Percentiles rank a stretch among this genome's conserved stretches.
Evolutionary conservation across 768 basidiomycete species (phyloP).

Genomic region (Hemileccinum rubropunctum): DNA sequence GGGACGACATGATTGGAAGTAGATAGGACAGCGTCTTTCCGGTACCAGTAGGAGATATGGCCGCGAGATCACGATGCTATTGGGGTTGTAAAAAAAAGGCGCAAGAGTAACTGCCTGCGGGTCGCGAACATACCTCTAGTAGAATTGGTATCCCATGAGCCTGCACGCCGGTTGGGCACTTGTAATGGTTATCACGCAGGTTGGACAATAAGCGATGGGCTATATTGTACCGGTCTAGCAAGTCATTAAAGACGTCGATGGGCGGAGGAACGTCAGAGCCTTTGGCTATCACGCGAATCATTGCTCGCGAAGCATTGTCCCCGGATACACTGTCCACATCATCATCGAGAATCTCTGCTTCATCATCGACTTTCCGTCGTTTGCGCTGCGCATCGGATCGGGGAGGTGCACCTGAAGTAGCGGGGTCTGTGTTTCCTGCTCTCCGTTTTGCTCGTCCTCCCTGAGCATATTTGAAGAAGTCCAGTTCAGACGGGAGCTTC

Average conservation of each 20-base stretch:
- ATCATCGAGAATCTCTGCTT: conserved; percentile 20
- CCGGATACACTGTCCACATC: conserved; percentile 22
- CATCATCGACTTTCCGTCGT: conserved; percentile 30
- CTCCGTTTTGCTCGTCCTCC: conserved; percentile 55
- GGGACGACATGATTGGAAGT: conserved; percentile 68
- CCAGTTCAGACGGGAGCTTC: conserved; percentile 72
- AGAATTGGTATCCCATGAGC: conserved; percentile 77
- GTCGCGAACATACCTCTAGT: conserved; percentile 53
- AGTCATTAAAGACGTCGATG: conserved; percentile 54
- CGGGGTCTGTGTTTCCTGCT: conserved; percentile 17
- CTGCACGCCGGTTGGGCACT: conserved; percentile 77
- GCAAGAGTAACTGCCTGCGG: not conserved
- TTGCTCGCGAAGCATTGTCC: conserved; percentile 26
- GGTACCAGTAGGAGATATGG: conserved; percentile 95
- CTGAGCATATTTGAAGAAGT: conserved; percentile 89
- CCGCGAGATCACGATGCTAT: conserved; percentile 82
- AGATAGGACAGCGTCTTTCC: conserved; percentile 96
- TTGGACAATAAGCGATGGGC: conserved; percentile 63
- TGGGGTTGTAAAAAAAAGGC: not conserved
- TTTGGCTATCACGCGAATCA: conserved; percentile 72
- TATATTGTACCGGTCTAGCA: conserved; percentile 57
- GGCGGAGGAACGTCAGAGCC: conserved; percentile 66
- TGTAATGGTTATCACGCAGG: conserved; percentile 57
- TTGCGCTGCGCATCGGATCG: conserved; percentile 16
- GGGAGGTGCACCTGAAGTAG: conserved; percentile 11